phyloP scores from a whole-genome alignment of 1,284 basidiomycete species.

The Malassezia slooffiae region DNA sequence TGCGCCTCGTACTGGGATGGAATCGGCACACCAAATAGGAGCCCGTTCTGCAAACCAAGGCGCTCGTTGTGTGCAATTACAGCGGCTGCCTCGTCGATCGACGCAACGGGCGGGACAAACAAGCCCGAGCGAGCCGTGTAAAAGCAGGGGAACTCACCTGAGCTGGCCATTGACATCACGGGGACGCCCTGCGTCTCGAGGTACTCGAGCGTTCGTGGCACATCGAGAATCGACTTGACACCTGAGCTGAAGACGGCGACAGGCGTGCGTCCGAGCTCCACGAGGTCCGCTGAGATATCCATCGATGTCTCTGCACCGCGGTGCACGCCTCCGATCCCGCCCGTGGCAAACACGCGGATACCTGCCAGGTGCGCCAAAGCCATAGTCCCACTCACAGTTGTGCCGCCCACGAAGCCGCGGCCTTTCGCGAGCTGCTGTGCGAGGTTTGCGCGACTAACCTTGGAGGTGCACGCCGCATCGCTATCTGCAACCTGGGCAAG shows the following conservation, averaged over 20 bases:
- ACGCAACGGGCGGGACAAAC: slow-evolving; percentile 52
- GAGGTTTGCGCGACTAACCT: slow-evolving; percentile 79
- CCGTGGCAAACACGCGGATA: slow-evolving; percentile 46
- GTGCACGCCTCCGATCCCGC: slow-evolving; percentile 70
- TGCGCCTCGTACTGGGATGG: slow-evolving; percentile 62
- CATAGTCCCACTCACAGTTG: slow-evolving; percentile 76
- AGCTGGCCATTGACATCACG: slow-evolving; percentile 66
- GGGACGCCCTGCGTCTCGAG: slow-evolving; percentile 94
- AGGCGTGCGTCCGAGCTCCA: slow-evolving; percentile 35
- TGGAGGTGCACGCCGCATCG: slow-evolving; percentile 51
- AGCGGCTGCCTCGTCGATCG: slow-evolving; percentile 18
- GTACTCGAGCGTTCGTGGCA: slow-evolving; percentile 82
- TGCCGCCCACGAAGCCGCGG: slow-evolving; percentile 60
- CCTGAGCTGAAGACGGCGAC: slow-evolving; percentile 75
- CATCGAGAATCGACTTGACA: slow-evolving; percentile 87
- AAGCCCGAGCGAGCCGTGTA: slow-evolving; percentile 75
- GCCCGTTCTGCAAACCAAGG: slow-evolving; percentile 27
- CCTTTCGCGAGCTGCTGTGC: slow-evolving; percentile 61
- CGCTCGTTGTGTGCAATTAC: slow-evolving; percentile 59
- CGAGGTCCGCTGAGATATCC: slow-evolving; percentile 56
- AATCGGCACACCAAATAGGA: slow-evolving; percentile 78
- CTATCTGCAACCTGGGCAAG: slow-evolving; percentile 59
- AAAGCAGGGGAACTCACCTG: slow-evolving; percentile 76
- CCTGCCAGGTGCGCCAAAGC: slow-evolving; percentile 39
- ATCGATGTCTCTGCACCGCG: slow-evolving; percentile 84